Evolutionary conservation across 1,284 basidiomycete species (phyloP).

Genomic region (Microbotryum scabiosae): DNA sequence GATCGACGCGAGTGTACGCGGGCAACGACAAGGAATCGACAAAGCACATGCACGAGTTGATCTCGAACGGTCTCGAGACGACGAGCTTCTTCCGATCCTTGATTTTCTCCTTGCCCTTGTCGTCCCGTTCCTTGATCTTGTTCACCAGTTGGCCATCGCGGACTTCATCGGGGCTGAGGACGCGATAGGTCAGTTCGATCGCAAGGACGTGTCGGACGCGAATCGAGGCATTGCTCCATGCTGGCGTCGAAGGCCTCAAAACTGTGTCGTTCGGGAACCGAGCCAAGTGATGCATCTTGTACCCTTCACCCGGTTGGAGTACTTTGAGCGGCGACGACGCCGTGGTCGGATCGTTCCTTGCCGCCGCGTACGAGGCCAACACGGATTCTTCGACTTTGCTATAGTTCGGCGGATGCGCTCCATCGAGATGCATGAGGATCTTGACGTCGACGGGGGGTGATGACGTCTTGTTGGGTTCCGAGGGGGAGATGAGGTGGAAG

Average conservation of each 20-base stretch:
- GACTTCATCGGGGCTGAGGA: constrained; percentile 14
- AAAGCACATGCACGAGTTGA: constrained; percentile 31
- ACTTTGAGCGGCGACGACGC: constrained; percentile 13
- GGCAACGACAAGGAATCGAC: constrained; percentile 29
- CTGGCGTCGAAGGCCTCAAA: constrained; percentile 24
- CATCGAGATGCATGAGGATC: constrained; percentile 27
- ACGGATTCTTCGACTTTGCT: constrained; percentile 17
- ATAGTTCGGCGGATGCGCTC: constrained; percentile 18
- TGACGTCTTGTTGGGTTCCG: constrained; percentile 8
- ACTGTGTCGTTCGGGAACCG: constrained; percentile 25
- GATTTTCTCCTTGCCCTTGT: constrained; percentile 9
- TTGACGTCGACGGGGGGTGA: constrained; percentile 9
- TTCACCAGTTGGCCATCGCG: background rate
- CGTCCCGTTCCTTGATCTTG: constrained; percentile 5
- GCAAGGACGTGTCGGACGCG: constrained; percentile 16
- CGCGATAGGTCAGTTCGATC: constrained; percentile 25
- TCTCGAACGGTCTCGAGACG: constrained; percentile 23
- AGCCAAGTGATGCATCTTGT: constrained; percentile 21
- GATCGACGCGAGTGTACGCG: constrained; percentile 25
- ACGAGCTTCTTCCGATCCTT: constrained; percentile 25
- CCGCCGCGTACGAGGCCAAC: background rate
- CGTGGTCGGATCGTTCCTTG: background rate
- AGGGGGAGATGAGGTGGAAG: constrained; percentile 19
- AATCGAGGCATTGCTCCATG: constrained; percentile 18
- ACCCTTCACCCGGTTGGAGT: constrained; percentile 19